phyloP scores from a whole-genome alignment of 768 basidiomycete genomes.

The Phlebiopsis flavidoalba region DNA sequence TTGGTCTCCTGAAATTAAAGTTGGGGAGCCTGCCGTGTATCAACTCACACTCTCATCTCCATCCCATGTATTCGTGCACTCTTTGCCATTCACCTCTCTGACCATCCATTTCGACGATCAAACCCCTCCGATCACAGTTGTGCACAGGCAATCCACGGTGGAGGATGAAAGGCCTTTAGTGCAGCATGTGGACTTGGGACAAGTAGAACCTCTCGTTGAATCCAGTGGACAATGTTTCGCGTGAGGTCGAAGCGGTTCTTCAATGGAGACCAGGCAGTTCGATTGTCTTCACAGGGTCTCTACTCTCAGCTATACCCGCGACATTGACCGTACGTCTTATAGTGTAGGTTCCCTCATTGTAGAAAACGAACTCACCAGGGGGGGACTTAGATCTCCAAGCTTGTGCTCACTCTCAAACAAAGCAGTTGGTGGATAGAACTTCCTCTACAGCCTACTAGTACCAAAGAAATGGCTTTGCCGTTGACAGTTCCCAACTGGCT shows the following conservation, averaged over 20 bases:
- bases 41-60: constrained; percentile 66
- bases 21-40: constrained; percentile 63
- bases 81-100: constrained; percentile 58
- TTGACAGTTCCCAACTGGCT: constrained; percentile 50
- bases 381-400: constrained; percentile 30
- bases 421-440: constrained; percentile 66
- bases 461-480: constrained; percentile 28
- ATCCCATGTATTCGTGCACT: constrained; percentile 39
- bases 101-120: constrained; percentile 53
- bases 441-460: constrained; percentile 36
- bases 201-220: constrained; percentile 17
- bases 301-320: constrained; percentile 46
- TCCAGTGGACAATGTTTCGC: constrained; percentile 4
- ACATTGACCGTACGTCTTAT: constrained; percentile 47
- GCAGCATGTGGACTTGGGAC: constrained; percentile 42
- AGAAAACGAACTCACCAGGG: neutral
- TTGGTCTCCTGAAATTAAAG: constrained; percentile 58
- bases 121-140: constrained; percentile 45
- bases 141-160: constrained; percentile 28
- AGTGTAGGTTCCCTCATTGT: neutral
- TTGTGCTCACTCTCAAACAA: constrained; percentile 50
- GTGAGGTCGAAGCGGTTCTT: constrained; percentile 37
- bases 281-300: constrained; percentile 56
- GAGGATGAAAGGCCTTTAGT: constrained; percentile 21
- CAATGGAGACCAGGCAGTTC: constrained; percentile 52